Base-by-base conservation (phyloP, 1,284 basidiomycete species). In the Leccinum ponderosum region DNA sequence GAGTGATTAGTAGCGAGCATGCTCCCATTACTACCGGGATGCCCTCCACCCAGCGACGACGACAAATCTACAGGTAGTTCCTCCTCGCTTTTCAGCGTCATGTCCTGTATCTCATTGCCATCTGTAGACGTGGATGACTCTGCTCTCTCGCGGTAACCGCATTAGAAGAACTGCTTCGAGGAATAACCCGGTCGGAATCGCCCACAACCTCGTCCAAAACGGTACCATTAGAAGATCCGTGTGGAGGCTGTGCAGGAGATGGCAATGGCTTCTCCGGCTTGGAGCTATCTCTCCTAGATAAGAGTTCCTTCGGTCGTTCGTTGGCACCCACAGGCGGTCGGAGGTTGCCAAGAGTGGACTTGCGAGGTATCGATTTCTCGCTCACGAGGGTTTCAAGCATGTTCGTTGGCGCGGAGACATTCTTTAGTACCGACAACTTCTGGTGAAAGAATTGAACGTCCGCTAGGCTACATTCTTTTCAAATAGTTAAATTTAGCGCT, bases 301-400 rank as follows among this genome's bases (percentile, higher is more conserved):
- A 57, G 48, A 73, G 64, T 44, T 71, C 75, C 59, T 64, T 75
- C 54, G 76, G 73, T 53, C 72, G 73, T 53, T 76, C 72, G 56
- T 75, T 75, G 55, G 72, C 58, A 17, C 71, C 70, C 25, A 53
- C 53, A 3, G 53, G 56, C 11, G 67, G 51, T 14, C 74, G 69
- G 42, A 65, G 55, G 53, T 63, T 75, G 59, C 66, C 68, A 56
- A 65, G 64, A 3, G 55, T 55, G 47, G 75, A 65, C 53, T 62
- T 75, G 60, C 76, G 76, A 51, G 80, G 76, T 60, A 87, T 67
- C 17, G 75, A 69, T 72, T 94, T 94, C 73, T 95, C 93, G 53
- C 83, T 79, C 57, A 95, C 87, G 55, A 95, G 84, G 9, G 86
- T 92, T 73, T 93, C 90, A 11, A 96, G 83, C 84, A 93, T 91